These are phyloP conservation scores for Nematodospora anomalae DNA, from an alignment of 1,139 yeast genomes.

Conservation along the genomic window DNA sequence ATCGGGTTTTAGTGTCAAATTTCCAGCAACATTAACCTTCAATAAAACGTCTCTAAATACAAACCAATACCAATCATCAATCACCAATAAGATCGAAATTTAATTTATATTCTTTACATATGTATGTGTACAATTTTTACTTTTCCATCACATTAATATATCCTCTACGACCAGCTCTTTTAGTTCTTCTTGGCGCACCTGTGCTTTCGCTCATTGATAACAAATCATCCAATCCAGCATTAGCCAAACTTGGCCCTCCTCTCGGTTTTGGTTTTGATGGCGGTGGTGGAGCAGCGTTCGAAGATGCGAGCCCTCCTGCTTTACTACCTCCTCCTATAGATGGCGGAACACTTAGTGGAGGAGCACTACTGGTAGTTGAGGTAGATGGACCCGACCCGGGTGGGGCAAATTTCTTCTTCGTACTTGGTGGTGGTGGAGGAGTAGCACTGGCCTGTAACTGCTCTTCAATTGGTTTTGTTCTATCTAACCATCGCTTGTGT, in stretches of 20 bases:
- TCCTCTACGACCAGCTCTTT: slow-evolving; percentile 69
- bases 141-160: slow-evolving; percentile 75
- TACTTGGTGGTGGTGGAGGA: slow-evolving; percentile 72
- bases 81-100: no score
- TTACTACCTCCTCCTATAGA: slow-evolving; percentile 2
- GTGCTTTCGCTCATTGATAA: slow-evolving; percentile 45
- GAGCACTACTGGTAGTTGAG: slow-evolving; percentile 11
- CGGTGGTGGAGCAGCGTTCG: slow-evolving; percentile 5
- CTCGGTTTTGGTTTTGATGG: slow-evolving; percentile 4
- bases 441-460: slow-evolving; percentile 60
- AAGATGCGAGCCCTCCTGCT: slow-evolving; percentile 8
- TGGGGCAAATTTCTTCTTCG: slow-evolving; percentile 34
- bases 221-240: slow-evolving; percentile 68
- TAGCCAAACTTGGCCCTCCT: slow-evolving; percentile 25
- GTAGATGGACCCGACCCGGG: slow-evolving; percentile 19
- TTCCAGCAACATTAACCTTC: no score
- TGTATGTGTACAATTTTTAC: no score
- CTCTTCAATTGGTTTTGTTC: slow-evolving; percentile 68
- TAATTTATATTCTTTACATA: no score
- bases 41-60: no score
- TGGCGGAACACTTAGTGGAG: slow-evolving; percentile 15
- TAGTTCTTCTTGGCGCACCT: slow-evolving; percentile 49
- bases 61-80: no score
- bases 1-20: no score
- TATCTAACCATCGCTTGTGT: slow-evolving; percentile 84